Percentiles rank a stretch among this genome's conserved stretches.
Conservation (phyloP, 208 protist genomes). For the Leishmania gerbilli region DNA sequence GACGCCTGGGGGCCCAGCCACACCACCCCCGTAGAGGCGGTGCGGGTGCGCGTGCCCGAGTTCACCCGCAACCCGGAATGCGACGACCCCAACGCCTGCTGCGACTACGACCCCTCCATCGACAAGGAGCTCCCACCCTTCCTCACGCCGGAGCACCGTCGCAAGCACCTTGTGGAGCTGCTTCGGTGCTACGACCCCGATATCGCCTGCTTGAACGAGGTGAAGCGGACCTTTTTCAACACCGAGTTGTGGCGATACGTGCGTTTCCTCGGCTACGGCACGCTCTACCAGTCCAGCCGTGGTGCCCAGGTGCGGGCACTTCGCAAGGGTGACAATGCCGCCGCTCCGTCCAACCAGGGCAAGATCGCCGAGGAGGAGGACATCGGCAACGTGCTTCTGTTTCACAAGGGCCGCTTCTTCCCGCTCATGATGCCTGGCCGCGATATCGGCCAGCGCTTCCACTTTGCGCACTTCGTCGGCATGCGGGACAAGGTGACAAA, state of each 20-base stretch:
- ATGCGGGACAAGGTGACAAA: constrained; percentile 87
- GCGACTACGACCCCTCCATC: constrained; percentile 49
- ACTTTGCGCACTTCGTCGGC: constrained; percentile 75
- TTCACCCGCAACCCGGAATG: constrained; percentile 43
- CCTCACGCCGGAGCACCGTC: constrained; percentile 54
- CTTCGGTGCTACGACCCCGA: constrained; percentile 81
- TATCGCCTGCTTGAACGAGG: constrained; percentile 80
- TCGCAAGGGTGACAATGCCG: constrained; percentile 51
- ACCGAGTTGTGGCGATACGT: constrained; percentile 65
- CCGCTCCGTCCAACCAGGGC: constrained; percentile 31
- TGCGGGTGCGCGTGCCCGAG: constrained; percentile 48
- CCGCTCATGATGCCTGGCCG: constrained; percentile 78
- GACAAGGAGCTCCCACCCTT: constrained; percentile 64
- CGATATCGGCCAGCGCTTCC: constrained; percentile 57
- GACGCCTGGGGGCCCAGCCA: constrained; percentile 48
- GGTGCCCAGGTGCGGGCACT: constrained; percentile 59
- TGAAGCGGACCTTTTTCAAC: constrained; percentile 78
- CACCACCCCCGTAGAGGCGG: constrained; percentile 63
- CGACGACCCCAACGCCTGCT: constrained; percentile 35
- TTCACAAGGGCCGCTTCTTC: constrained; percentile 88
- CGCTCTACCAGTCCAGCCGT: constrained; percentile 79
- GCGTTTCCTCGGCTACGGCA: constrained; percentile 79
- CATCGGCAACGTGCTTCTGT: constrained; percentile 86
- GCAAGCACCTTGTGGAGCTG: constrained; percentile 60
- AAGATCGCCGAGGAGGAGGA: constrained; percentile 69